Base-by-base conservation (phyloP, 2,329 filamentous ascomycete genomes). In the Hypoxylon sp. region DNA sequence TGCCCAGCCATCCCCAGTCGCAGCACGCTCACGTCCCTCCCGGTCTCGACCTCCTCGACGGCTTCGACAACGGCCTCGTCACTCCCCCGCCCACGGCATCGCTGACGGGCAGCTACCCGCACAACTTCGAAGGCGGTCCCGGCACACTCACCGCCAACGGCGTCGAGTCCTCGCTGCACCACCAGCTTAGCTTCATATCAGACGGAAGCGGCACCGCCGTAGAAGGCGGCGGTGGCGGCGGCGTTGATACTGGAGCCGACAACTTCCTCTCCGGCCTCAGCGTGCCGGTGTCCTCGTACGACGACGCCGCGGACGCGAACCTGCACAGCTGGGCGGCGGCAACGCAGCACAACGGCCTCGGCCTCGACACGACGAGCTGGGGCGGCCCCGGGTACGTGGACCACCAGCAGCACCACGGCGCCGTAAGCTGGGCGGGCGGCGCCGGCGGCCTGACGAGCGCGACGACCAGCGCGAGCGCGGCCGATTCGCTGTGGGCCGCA, bases 21-120 rank as follows among this genome's bases (percentile, higher is more conserved):
- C 62, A 60, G 4, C 48, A 60, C 7, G 48, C 57, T 37, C 51
- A 59, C 3, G 62, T 69, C 5, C 64, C 67, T 17, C 15, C 63
- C 4, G 58, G 58, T 5, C 20, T 75, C 4, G 75, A 73, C 29
- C 69, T 84, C 21, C 75, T 84, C 18, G 81, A 84, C 60, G 75
- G 75, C n/a, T 83, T 81, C 59, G 73, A 78, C 17, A 77, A 79
- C 56, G 83, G 81, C 2, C 79, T 86, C 15, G 79, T 79, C 23
- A 86, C 84, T 4, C 83, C 84, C 20, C 83, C 83, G 3, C 83
- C 81, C 3, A 82, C 80, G 2, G 83, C 81, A 1, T 78, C 78
- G 1, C 71, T 86, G 11, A 77, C 80, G 20, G 75, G 75, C 31
- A 76, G 81, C 64, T 74, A 78, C 37, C 67, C 73, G 13, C 76